phyloP scores from a whole-genome alignment of 2,329 filamentous ascomycete genomes.

The Fusarium penzigii region DNA sequence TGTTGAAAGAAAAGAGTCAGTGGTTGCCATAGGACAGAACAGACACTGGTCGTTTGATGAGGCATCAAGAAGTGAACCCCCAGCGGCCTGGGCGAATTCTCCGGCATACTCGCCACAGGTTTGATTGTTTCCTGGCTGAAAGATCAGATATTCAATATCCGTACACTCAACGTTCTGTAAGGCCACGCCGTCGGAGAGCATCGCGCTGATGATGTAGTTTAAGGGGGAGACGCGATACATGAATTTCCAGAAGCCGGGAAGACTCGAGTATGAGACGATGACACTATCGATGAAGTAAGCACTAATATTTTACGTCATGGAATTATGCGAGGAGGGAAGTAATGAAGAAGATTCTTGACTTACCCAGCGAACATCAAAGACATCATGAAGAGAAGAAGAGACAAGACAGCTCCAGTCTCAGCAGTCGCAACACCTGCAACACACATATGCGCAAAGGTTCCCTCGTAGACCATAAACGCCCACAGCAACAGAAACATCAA shows the following conservation, averaged over 20 bases:
- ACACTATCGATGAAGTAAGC: not conserved
- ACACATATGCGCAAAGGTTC: conserved; percentile 55
- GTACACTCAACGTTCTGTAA: conserved; percentile 1
- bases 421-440: conserved; percentile 11
- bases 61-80: not conserved
- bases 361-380: conserved; percentile 24
- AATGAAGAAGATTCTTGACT: no score
- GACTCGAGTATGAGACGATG: not conserved
- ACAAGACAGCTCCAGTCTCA: conserved; percentile 22
- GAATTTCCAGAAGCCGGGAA: conserved; percentile 13
- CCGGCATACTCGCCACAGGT: no score
- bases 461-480: conserved; percentile 66
- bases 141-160: conserved; percentile 1
- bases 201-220: conserved; percentile 11
- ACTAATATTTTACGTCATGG: no score
- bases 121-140: not conserved
- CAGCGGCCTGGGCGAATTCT: no score
- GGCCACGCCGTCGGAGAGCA: conserved; percentile 5
- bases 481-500: conserved; percentile 66
- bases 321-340: no score
- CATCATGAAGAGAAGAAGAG: conserved; percentile 42
- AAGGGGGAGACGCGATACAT: conserved; percentile 13
- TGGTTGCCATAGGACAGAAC: conserved; percentile 4
- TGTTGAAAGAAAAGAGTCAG: not conserved
- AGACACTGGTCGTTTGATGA: not conserved